Conservation (phyloP, 140 eudicot species). For the Oenanthe javanica region DNA sequence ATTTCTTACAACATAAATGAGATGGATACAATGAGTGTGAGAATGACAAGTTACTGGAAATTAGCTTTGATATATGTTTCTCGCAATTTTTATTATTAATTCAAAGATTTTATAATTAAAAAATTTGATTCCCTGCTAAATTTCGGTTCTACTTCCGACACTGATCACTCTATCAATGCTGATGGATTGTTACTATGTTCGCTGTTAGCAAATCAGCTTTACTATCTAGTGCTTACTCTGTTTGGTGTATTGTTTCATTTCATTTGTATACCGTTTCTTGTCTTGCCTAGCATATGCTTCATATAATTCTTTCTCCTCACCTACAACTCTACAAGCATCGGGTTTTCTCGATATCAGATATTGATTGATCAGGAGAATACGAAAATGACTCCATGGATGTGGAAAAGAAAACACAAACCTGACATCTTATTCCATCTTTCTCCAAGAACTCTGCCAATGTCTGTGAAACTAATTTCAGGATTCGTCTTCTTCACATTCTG, state of each 20-base stretch:
- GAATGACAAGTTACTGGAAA: too few relatives aligned
- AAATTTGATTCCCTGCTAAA: too few relatives aligned
- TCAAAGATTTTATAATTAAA: too few relatives aligned
- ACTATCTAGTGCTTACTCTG: constrained; percentile 16
- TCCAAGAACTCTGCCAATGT: constrained; percentile 65
- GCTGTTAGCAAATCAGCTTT: constrained; percentile 24
- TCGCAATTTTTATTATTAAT: too few relatives aligned
- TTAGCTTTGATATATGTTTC: too few relatives aligned
- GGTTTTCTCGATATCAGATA: neutral
- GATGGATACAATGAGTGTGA: too few relatives aligned
- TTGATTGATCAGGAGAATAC: neutral
- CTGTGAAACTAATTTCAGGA: constrained; percentile 61
- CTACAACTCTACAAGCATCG: constrained; percentile 17
- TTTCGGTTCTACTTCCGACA: too few relatives aligned
- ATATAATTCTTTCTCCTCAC: constrained; percentile 76
- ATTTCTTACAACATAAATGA: too few relatives aligned
- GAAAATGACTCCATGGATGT: neutral
- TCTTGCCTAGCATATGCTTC: constrained; percentile 74
- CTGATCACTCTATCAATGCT: neutral
- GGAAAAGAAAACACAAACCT: constrained; percentile 27
- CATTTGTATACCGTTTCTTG: constrained; percentile 58
- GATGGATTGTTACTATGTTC: neutral
- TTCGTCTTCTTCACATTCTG: constrained; percentile 70
- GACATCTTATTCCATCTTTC: constrained; percentile 76
- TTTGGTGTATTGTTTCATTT: constrained; percentile 70